phyloP scores from a whole-genome alignment of 345 rosid genomes.

The Eucalyptus globulus region DNA sequence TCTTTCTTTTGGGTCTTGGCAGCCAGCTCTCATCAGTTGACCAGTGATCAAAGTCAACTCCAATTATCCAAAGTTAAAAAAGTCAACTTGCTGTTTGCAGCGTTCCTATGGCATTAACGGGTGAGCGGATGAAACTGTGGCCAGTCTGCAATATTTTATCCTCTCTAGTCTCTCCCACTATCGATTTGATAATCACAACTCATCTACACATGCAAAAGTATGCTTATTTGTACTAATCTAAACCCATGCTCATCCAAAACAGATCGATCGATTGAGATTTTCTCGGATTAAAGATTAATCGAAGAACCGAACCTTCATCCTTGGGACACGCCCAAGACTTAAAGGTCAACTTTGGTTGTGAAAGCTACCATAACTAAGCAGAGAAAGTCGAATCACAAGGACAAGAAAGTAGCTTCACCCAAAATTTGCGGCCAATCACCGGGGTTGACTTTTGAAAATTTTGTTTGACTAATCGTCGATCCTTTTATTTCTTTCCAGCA shows the following conservation, averaged over 20 bases:
- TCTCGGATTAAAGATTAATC: accelerated
- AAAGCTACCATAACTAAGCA: not conserved
- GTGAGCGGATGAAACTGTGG: not conserved
- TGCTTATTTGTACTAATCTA: not conserved
- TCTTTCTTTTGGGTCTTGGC: not conserved
- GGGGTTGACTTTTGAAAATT: not conserved
- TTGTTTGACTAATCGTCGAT: not conserved
- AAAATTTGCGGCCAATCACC: not conserved
- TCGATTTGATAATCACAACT: not conserved
- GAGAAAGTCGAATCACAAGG: not conserved
- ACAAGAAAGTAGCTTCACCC: not conserved
- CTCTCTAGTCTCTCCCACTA: not conserved
- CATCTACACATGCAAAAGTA: accelerated
- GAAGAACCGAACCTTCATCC: not conserved
- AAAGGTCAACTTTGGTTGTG: not conserved
- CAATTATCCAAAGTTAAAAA: not conserved
- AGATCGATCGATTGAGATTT: not conserved
- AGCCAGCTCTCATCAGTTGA: not conserved
- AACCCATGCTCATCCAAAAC: not conserved
- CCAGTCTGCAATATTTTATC: not conserved
- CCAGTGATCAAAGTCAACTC: not conserved
- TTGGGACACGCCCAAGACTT: not conserved
- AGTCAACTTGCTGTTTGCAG: not conserved
- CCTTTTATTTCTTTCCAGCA: not conserved
- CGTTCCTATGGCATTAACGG: not conserved